Conservation (phyloP, 768 basidiomycete species). For the Podaxis carcinomalis region DNA sequence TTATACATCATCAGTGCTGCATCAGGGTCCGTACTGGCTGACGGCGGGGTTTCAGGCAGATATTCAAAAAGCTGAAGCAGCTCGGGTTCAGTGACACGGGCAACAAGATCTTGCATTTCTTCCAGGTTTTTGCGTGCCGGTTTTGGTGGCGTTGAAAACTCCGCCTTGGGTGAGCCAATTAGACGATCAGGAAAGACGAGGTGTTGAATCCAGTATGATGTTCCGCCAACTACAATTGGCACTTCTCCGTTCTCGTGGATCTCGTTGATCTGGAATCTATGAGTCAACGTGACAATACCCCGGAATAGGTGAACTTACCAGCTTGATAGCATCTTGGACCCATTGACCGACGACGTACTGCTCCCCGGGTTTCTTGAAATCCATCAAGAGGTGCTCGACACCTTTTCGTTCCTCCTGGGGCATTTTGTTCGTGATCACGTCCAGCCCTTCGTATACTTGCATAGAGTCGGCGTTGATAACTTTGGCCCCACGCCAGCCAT, state of each 20-base stretch:
- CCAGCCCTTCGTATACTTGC: constrained; percentile 92
- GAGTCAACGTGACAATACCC: background rate
- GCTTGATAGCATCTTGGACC: constrained; percentile 74
- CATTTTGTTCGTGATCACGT: constrained; percentile 93
- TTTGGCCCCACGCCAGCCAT: constrained; percentile 57
- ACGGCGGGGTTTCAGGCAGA: constrained; percentile 58
- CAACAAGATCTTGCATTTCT: constrained; percentile 4
- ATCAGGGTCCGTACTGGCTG: constrained; percentile 50
- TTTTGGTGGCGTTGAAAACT: background rate
- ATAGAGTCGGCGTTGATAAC: constrained; percentile 97
- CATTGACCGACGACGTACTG: constrained; percentile 87
- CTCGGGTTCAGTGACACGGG: constrained; percentile 39
- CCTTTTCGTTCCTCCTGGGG: constrained; percentile 71
- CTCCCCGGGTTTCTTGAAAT: constrained; percentile 79
- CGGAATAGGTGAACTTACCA: constrained; percentile 46
- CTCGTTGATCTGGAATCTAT: constrained; percentile 61
- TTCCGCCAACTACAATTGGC: constrained; percentile 93
- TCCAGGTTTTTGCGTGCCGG: constrained; percentile 20
- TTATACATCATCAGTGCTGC: constrained; percentile 60
- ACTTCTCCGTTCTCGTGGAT: constrained; percentile 59
- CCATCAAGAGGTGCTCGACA: constrained; percentile 87
- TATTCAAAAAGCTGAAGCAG: constrained; percentile 46
- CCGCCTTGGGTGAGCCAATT: constrained; percentile 9
- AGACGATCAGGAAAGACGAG: constrained; percentile 85
- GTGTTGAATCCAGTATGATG: constrained; percentile 97